Evolutionary conservation across 2,329 filamentous ascomycete species (phyloP).

Genomic region (Dichotomopilus funicola): DNA sequence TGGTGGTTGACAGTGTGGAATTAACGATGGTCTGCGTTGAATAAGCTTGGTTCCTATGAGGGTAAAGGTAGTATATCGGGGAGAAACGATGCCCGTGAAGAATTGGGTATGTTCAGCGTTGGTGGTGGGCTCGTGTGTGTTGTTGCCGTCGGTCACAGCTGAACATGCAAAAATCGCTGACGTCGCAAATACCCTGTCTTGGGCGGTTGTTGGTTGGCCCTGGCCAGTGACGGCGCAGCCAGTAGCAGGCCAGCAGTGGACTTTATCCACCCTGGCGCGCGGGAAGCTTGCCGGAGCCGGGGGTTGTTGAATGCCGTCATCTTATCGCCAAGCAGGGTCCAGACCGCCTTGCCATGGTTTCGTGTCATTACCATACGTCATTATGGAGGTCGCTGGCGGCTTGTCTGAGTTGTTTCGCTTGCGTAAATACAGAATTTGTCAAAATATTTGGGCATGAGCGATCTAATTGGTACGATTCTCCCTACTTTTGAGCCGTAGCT

Average conservation of each 20-base stretch:
- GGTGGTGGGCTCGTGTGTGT: no score
- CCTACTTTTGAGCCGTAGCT: no score
- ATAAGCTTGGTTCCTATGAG: no score
- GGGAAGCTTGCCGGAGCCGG: not conserved
- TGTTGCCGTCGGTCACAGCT: no score
- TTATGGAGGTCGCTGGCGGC: not conserved
- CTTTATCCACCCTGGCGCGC: not conserved
- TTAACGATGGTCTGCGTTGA: not conserved
- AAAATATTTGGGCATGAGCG: no score
- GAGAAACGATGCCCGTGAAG: no score
- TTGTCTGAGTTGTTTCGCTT: not conserved
- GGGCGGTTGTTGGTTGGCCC: constrained; percentile 1
- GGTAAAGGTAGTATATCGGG: no score
- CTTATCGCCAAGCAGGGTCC: constrained; percentile 2
- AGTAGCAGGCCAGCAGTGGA: not conserved
- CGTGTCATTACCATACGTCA: constrained; percentile 10
- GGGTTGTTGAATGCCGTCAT: constrained; percentile 11
- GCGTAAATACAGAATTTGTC: no score
- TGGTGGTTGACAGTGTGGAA: constrained; percentile 28
- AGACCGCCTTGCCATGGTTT: constrained; percentile 10
- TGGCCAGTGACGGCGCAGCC: not conserved
- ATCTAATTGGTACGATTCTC: no score
- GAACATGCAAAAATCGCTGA: not conserved
- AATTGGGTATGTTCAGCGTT: no score
- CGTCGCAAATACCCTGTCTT: constrained; percentile 1